These are phyloP conservation scores for Smittium culicis DNA, from an alignment of 371 early-diverging fungal species.

Conservation along the genomic window DNA sequence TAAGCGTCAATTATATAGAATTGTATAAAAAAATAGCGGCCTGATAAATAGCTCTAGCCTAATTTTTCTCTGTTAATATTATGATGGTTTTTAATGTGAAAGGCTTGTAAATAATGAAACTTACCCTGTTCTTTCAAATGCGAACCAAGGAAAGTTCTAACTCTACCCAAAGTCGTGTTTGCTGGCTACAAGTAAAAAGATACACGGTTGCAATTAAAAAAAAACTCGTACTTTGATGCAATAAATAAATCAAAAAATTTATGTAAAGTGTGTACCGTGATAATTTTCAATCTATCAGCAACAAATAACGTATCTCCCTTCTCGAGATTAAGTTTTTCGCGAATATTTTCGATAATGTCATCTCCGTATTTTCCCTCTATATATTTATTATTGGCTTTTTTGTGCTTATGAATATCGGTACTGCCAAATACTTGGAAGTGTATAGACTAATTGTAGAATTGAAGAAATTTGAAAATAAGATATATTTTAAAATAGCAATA, in stretches of 20 bases:
- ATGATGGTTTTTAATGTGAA: too few relatives aligned
- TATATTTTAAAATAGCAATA: too few relatives aligned
- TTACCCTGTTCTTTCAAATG: conserved; percentile 41
- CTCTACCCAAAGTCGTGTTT: conserved; percentile 60
- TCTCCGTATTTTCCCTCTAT: conserved; percentile 3
- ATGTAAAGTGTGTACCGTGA: conserved; percentile 34
- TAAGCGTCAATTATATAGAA: too few relatives aligned
- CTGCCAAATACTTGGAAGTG: too few relatives aligned
- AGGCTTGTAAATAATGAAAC: too few relatives aligned
- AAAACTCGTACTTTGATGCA: conserved; percentile 11
- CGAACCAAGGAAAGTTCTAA: conserved; percentile 45
- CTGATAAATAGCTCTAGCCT: too few relatives aligned
- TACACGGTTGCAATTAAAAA: conserved; percentile 26
- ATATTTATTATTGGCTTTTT: too few relatives aligned
- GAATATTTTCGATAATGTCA: background rate
- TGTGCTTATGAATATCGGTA: too few relatives aligned
- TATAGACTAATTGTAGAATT: too few relatives aligned
- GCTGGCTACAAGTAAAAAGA: conserved; percentile 37
- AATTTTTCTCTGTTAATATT: too few relatives aligned
- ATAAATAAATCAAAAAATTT: background rate
- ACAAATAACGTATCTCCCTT: conserved; percentile 45
- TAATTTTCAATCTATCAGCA: conserved; percentile 39
- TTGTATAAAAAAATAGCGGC: too few relatives aligned
- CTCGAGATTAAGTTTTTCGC: conserved; percentile 33
- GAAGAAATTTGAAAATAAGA: too few relatives aligned